Evolutionary conservation across 257 asterid species (phyloP).

Genomic region (Ehretia macrophylla): DNA sequence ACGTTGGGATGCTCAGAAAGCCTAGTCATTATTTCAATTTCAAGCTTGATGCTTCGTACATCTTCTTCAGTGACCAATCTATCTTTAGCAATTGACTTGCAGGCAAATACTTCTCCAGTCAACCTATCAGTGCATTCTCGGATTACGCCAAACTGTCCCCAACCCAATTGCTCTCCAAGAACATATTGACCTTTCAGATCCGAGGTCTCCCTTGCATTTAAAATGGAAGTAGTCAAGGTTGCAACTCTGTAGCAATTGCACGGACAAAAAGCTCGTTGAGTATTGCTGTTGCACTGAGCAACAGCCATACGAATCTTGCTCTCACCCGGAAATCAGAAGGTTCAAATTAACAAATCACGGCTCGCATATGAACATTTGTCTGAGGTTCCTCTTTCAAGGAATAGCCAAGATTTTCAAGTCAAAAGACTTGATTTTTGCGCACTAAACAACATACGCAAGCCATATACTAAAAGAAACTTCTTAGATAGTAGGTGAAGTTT

Average conservation of each 20-base stretch:
- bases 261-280: conserved; percentile 25
- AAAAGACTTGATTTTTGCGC: conserved; percentile 20
- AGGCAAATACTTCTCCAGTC: conserved; percentile 66
- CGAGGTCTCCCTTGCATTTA: conserved; percentile 35
- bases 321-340: conserved; percentile 23
- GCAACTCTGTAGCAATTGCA: conserved; percentile 49
- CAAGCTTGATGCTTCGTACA: conserved; percentile 67
- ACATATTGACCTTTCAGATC: conserved; percentile 44
- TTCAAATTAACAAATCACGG: conserved; percentile 17
- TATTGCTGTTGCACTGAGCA: conserved; percentile 51
- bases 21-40: conserved; percentile 76
- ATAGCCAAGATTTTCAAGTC: conserved; percentile 26
- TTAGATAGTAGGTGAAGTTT: conserved; percentile 21
- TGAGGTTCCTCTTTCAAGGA: conserved; percentile 1
- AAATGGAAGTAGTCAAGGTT: conserved; percentile 45
- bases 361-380: conserved; percentile 7
- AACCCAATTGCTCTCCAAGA: conserved; percentile 67
- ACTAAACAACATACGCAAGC: conserved; percentile 13
- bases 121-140: conserved; percentile 60
- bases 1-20: conserved; percentile 81
- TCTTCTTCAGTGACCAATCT: conserved; percentile 68
- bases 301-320: conserved; percentile 61
- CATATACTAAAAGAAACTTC: conserved; percentile 26
- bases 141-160: conserved; percentile 80
- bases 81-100: conserved; percentile 81